Conservation (phyloP, 345 rosid species). For the Rhodamnia argentea region DNA sequence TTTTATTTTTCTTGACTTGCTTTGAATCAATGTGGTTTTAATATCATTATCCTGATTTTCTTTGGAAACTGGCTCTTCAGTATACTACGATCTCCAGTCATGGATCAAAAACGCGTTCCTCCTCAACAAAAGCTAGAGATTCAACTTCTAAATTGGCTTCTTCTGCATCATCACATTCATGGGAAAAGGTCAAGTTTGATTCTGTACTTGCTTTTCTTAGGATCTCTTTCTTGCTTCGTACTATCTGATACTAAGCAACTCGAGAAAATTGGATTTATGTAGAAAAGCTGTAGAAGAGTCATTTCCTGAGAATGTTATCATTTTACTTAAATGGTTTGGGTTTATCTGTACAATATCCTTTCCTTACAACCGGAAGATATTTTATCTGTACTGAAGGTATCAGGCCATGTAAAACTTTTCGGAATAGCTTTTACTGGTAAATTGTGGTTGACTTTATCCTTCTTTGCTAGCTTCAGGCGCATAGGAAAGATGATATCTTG, state of each 20-base stretch:
- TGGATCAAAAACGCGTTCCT: conserved; percentile 50
- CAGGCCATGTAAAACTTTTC: background rate
- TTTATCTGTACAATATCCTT: background rate
- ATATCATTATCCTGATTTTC: background rate
- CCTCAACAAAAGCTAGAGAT: conserved; percentile 31
- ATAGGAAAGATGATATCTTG: background rate
- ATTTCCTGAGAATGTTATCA: background rate
- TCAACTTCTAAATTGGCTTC: conserved; percentile 16
- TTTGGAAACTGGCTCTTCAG: conserved; percentile 20
- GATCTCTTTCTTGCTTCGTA: background rate
- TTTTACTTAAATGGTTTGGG: background rate
- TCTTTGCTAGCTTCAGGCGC: background rate
- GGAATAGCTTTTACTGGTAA: background rate
- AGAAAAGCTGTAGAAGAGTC: background rate
- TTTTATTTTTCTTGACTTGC: background rate
- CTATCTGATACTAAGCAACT: background rate
- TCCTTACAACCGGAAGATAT: background rate
- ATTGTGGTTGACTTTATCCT: background rate
- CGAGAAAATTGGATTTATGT: background rate
- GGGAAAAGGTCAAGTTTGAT: conserved; percentile 63
- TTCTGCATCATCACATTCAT: conserved; percentile 29
- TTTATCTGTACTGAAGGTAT: background rate
- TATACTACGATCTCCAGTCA: conserved; percentile 41
- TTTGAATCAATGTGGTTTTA: background rate
- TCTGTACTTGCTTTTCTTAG: background rate